Evolutionary conservation across 2,329 filamentous ascomycete genomes (phyloP), one percentile per base, ranked within the genome.

Genomic region (Chalaropsis thielavioides): DNA sequence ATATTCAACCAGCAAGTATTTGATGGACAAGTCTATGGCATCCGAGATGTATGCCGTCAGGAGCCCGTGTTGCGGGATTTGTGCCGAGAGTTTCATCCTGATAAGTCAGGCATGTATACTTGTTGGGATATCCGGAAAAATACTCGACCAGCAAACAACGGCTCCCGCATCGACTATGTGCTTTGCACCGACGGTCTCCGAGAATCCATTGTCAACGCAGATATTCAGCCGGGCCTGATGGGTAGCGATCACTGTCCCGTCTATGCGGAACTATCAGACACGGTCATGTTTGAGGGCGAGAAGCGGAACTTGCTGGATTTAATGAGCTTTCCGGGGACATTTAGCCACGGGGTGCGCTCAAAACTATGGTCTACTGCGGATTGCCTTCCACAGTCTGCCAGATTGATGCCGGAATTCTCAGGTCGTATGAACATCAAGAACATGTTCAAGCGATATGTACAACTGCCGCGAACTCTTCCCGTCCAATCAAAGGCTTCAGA

Each of bases 231-330:
- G 74, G 92, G 92, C 0, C 77, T 97, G 24, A 87, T 95, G 81
- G 94, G 94, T 0, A 97, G 92, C 1, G 94, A 99, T 72, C 94
- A 99, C 74, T 99, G 94, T 70, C 94, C 94, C 0, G 92, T 97
- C 0, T 97, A 88, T 73, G 90, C 86, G 0, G 80, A 82, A 1
- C 78, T 95, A 27, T 83, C 19, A n/a, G 62, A 85, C 19, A 83
- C 92, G 43, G 77, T 71, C 1, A 82, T 96, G 1, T 70, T 71
- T 0, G 69, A 81, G 5, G 74, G 79, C 15, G 80, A 77, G 0
- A 70, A 76, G 56, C 74, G 82, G 58, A 72, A 85, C 69, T 76
- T 90, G 2, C 74, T 79, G 35, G 90, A 96, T 71, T 73, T 94
- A 62, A 83, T 96, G 81, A 96, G 94, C 69, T 87, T 89, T 0